These are phyloP conservation scores for Alternaria panax DNA, from an alignment of 2,329 filamentous ascomycete species.

Conservation along the genomic window DNA sequence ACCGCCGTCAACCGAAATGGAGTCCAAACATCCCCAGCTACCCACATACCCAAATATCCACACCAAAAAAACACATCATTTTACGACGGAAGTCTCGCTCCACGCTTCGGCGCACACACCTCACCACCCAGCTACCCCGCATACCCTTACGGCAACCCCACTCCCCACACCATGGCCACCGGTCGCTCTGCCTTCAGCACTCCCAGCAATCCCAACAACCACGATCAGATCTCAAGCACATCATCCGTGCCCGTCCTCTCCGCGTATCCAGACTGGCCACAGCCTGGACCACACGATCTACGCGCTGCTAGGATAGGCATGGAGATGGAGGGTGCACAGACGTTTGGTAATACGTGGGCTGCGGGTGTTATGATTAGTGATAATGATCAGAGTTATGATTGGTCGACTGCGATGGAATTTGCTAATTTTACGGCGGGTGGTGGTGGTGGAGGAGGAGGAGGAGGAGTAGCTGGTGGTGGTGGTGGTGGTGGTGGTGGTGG, in stretches of 20 bases:
- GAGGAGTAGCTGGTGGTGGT: too few species aligned
- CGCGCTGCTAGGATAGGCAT: constrained; percentile 4
- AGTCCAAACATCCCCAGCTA: background rate
- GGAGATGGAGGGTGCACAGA: constrained; percentile 2
- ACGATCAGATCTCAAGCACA: background rate
- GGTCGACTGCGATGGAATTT: background rate
- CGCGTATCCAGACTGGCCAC: background rate
- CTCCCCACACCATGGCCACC: background rate
- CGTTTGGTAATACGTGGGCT: constrained; percentile 2
- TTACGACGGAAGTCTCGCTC: background rate
- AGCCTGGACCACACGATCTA: background rate
- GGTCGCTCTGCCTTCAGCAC: background rate
- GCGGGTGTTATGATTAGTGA: constrained; percentile 2
- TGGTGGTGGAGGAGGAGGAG: too few species aligned
- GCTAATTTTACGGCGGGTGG: background rate
- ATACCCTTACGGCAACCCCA: background rate
- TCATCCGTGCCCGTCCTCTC: background rate
- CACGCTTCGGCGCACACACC: background rate
- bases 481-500: too few species aligned
- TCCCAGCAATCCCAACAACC: too few species aligned
- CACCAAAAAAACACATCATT: background rate
- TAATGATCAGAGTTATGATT: background rate
- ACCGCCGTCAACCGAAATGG: constrained; percentile 20
- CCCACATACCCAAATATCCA: background rate
- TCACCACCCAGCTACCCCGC: background rate